Evolutionary conservation across 2,329 filamentous ascomycete genomes (phyloP), one percentile per base, ranked within the genome.

Genomic region (Colletotrichum cereale): DNA sequence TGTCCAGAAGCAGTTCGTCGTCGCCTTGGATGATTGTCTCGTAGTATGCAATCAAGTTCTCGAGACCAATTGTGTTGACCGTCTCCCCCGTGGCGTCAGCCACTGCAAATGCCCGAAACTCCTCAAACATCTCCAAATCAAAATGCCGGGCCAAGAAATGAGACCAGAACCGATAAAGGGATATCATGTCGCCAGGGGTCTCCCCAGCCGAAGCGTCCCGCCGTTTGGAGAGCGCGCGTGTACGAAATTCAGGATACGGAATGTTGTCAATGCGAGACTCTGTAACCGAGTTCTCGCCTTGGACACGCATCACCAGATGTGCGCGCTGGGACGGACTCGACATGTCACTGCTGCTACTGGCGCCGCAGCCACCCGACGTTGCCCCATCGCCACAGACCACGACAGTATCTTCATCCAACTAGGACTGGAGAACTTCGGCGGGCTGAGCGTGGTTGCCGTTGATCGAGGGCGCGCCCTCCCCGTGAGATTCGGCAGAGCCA

Each of bases 91-190:
- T 79, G 66, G 86, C 84, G 81, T 95, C 92, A 78, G 91, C 89
- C 73, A 91, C 82, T 66, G 92, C 92, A 79, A 88, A 86, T 76
- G 84, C 83, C 74, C 89, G 89, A 82, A 95, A 94, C 79, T 95
- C 92, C 78, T 89, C 84, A 82, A 95, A 95, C 89, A 95, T 93
- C 78, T 84, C 85, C 70, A 86, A 85, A 80, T 95, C 93, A 86
- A 95, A 94, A 81, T 92, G 91, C 76, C 89, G 86, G 73, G 90
- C 87, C 74, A 95, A 85, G 78, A 92, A 93, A 79, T 92, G 88
- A 26, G 90, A 89, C 91, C 92, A 95, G 83, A 93, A 93, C 74
- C 90, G 87, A 82, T 94, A 94, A 38, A 93, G 86, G 70, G 89
- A 86, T 77, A 89, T 86, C 86, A 92, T 90, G 76, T 90, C 86